phyloP scores from a whole-genome alignment of 441 rosid genomes.

The Mallotus repandus region DNA sequence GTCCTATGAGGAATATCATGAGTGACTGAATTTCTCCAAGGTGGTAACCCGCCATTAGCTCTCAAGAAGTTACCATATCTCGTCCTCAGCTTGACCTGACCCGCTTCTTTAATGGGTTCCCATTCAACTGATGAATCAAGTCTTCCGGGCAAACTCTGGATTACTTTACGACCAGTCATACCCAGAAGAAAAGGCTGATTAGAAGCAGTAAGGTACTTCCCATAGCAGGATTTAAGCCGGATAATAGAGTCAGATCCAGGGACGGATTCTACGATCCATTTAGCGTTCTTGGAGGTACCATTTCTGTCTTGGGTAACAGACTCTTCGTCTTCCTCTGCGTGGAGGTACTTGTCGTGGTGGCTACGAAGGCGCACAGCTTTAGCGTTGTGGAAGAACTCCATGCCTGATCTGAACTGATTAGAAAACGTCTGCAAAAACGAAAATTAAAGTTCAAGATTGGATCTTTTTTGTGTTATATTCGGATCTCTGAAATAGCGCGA shows the following conservation, averaged over 20 bases:
- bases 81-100: constrained; percentile 60
- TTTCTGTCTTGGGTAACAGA: constrained; percentile 40
- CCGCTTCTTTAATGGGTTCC: constrained; percentile 72
- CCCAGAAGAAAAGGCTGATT: constrained; percentile 81
- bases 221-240: constrained; percentile 49
- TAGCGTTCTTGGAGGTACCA: constrained; percentile 36
- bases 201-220: constrained; percentile 73
- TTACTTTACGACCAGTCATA: constrained; percentile 75
- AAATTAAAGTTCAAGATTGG: neutral
- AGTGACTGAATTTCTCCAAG: constrained; percentile 90
- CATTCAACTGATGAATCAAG: constrained; percentile 84
- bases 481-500: no score
- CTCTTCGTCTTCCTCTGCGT: constrained; percentile 48
- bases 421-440: constrained; percentile 21
- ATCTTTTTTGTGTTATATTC: no score
- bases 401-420: constrained; percentile 29
- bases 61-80: constrained; percentile 72
- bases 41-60: constrained; percentile 88
- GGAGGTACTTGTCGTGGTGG: constrained; percentile 55
- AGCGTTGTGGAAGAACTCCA: constrained; percentile 57
- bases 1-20: constrained; percentile 81
- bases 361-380: constrained; percentile 51
- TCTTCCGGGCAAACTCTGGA: constrained; percentile 53
- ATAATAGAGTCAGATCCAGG: constrained; percentile 30
- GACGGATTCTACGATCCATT: constrained; percentile 45